phyloP scores from a whole-genome alignment of 805 yeast genomes.

The Metschnikowia lochheadii region DNA sequence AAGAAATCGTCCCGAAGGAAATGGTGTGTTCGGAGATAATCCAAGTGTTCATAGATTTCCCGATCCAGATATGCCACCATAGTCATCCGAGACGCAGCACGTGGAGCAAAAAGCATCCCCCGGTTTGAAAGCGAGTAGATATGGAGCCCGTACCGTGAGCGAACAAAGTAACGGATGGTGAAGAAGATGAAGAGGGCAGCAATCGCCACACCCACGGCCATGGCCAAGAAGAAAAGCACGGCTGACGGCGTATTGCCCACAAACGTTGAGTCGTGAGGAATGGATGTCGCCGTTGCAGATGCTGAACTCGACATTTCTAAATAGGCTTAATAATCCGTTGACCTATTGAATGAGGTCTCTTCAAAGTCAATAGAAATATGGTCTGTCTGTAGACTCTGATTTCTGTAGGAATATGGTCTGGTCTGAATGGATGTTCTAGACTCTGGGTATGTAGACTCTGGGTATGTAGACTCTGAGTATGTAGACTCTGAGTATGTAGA shows the following conservation, averaged over 20 bases:
- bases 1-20: slow-evolving; percentile 29
- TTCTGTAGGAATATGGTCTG: no score
- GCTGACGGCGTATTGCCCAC: slow-evolving; percentile 56
- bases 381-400: no score
- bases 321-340: no score
- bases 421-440: no score
- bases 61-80: slow-evolving; percentile 17
- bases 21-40: slow-evolving; percentile 32
- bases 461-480: no score
- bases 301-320: not conserved
- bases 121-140: slow-evolving; percentile 34
- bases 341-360: no score
- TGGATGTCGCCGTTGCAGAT: not conserved
- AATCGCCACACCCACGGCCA: slow-evolving; percentile 57
- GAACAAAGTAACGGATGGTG: slow-evolving; percentile 55
- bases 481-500: no score
- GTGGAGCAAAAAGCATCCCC: slow-evolving; percentile 17
- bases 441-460: no score
- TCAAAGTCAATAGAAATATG: no score
- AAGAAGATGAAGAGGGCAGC: slow-evolving; percentile 56
- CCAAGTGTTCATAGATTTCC: slow-evolving; percentile 34
- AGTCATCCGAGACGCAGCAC: slow-evolving; percentile 7
- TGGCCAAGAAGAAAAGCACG: slow-evolving; percentile 58
- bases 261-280: slow-evolving; percentile 19
- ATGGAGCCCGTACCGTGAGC: slow-evolving; percentile 54